These are phyloP conservation scores for Acanthamoeba polyphaga DNA, from an alignment of 208 protist genomes.

Conservation along the genomic window DNA sequence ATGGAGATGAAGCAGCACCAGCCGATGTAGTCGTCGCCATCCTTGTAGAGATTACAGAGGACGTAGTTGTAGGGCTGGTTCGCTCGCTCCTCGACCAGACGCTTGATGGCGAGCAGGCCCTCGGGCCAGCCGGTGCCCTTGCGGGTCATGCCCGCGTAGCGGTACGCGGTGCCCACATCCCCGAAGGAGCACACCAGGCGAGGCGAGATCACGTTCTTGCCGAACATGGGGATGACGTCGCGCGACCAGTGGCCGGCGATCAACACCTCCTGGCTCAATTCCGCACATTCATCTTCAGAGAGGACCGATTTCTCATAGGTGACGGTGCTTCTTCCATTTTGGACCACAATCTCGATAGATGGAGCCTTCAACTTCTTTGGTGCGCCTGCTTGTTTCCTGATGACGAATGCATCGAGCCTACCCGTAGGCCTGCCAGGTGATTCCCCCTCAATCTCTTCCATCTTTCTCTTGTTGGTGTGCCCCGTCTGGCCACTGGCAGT, in stretches of 20 bases:
- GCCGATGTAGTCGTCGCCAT: constrained; percentile 63
- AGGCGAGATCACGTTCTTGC: not conserved
- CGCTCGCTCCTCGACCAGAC: not conserved
- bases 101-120: not conserved
- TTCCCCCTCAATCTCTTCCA: no score
- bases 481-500: no score
- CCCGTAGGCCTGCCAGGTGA: no score
- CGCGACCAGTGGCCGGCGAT: not conserved
- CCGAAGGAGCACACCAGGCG: constrained; percentile 24
- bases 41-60: constrained; percentile 48
- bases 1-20: not conserved
- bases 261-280: not conserved
- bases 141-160: not conserved
- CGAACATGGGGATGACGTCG: constrained; percentile 7
- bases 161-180: not conserved
- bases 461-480: no score
- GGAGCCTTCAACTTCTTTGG: not conserved
- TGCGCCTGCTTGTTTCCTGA: not conserved
- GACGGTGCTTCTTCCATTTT: not conserved
- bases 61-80: constrained; percentile 33
- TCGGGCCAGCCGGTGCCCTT: not conserved
- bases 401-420: no score
- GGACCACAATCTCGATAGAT: not conserved
- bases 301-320: not conserved
- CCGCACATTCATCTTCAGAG: not conserved